Base-by-base conservation (phyloP, 192 early-diverging fungal species). In the Coemansia sp. region DNA sequence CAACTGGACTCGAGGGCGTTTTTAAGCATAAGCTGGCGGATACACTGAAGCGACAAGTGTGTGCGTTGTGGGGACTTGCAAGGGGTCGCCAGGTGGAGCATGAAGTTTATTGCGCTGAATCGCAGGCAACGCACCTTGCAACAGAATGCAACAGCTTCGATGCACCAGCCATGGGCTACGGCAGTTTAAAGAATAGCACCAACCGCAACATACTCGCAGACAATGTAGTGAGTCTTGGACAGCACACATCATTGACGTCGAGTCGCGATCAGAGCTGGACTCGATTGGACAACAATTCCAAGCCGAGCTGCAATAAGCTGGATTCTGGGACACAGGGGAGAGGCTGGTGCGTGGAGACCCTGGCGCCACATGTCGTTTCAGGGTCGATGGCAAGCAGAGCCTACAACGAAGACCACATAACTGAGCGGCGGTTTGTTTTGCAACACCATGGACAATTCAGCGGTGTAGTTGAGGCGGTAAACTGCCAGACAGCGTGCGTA, bases 191-290 rank as follows among this genome's bases (percentile, higher is more conserved):
- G 20, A 33, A 53, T 50, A 74, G 64, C 54, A 54, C 52, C 10
- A 79, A 71, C 50, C 64, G 57, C 10, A 74, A 57, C 61, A 79
- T 71, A 20, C 62, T 79, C 6, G 53, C 68, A 5, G 21, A 29
- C 5, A 56, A 33, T 33, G 6, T 39, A 19, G 54, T 50, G 53
- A 57, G 63, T 33, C 36, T 65, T 6, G 22, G 22, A 30, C 63
- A 65, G 53, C 27, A n/a, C 29, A 39, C 61, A 42, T 6, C 33
- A 25, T 36, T 0, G 25, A 52, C 29, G 29, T 39, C 21, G 39
- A 29, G 51, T 32, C 17, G 42, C 60, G 30, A 36, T 36, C 33
- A 6, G 33, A 36, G 33, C 5, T 36, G 33, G 33, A 6, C 33
- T 36, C 33, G 33, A 36, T 36, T 36, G 33, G 33, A 36, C 10